Base-by-base conservation (phyloP, 1,284 basidiomycete genomes). In the Tilletia horrida region DNA sequence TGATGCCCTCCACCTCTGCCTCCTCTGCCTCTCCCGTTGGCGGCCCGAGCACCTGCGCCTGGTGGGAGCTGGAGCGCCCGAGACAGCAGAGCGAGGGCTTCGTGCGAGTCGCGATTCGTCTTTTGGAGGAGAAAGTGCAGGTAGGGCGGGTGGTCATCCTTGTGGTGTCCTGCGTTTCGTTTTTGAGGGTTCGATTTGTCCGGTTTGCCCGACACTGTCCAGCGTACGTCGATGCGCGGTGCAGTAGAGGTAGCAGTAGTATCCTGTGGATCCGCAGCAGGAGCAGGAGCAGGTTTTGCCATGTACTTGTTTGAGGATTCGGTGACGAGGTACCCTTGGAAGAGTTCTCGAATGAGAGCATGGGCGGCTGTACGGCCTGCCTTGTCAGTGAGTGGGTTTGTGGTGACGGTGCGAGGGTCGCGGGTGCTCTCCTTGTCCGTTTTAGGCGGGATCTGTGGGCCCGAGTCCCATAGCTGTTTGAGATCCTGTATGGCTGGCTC, bases 41-140 rank as follows among this genome's bases (percentile, higher is more conserved):
- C 40, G 2, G 65, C 67, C 2, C 63, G 55, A 6, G 65, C 67
- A 18, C 29, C 50, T 7, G 63, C 35, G 9, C 70, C 69, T 18
- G 72, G 69, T 14, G 69, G 65, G 0, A 80, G 65, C n/a, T 69
- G 63, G 27, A 76, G 89, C 86, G 67, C 67, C 31, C 76, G 73
- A 67, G 90, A 89, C 29, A 98, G 85, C 50, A 88, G 86, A 0
- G 87, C 85, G 25, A 98, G 87, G 0, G 92, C 93, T 78, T 98
- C 96, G 81, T 97, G 93, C 2, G 93, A 95, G 79, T 99, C 96
- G 55, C 96, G 88, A 77, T 97, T 99, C 18, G 93, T 92, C 84
- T 99, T 99, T 81, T 97, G 95, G 47, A 99, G 84, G 0, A 92
- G 93, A 82, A 98, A 97, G 80, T 97, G 93, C 69, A 98, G 93